Conservation (phyloP, 2,329 filamentous ascomycete species). For the Hypoxylon sp. region DNA sequence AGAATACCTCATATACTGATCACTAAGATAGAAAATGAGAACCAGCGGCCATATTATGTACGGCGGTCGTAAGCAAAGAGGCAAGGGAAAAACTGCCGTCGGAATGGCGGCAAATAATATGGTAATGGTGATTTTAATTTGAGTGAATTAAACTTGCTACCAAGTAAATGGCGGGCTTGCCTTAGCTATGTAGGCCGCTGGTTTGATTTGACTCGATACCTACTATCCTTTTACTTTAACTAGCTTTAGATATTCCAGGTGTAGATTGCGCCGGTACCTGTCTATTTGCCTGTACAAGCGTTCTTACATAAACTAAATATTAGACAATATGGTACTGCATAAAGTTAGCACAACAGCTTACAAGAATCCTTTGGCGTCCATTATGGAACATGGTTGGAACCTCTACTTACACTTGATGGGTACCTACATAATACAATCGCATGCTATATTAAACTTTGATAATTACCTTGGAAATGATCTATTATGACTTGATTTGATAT, state of each 20-base stretch:
- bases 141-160: neutral
- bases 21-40: slow-evolving; percentile 6
- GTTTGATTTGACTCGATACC: neutral
- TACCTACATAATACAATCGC: neutral
- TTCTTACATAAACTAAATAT: neutral
- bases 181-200: neutral
- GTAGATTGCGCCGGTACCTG: neutral
- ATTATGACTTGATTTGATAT: neutral
- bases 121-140: neutral
- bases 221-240: neutral
- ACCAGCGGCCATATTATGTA: neutral
- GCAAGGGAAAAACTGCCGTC: neutral
- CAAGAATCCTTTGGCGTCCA: neutral
- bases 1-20: neutral
- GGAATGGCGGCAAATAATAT: slow-evolving; percentile 35
- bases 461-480: neutral
- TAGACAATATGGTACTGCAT: neutral
- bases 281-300: neutral
- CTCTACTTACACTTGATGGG: neutral
- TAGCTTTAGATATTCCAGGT: neutral
- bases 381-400: neutral
- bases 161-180: neutral
- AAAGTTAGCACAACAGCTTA: neutral
- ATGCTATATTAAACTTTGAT: neutral
- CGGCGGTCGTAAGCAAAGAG: neutral